A percentile compares a stretch with the other conserved stretches of the same genome.
Evolutionary conservation across 2,329 filamentous ascomycete genomes (phyloP).

Genomic region (Ophiognomonia clavigignenti-juglandacearum): DNA sequence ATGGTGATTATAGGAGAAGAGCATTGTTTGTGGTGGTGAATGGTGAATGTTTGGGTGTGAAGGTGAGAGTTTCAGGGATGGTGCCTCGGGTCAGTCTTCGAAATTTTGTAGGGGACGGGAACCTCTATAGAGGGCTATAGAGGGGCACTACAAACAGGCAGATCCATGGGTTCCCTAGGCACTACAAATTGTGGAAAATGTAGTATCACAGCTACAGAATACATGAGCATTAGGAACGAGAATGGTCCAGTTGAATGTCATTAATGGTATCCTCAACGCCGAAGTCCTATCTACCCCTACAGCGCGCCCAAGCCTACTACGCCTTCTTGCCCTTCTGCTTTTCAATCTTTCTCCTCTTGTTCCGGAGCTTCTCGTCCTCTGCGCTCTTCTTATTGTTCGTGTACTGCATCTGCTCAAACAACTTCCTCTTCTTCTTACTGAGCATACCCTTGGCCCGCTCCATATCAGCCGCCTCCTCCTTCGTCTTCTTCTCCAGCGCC

Average conservation of each 20-base stretch:
- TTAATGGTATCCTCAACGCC: conserved; percentile 15
- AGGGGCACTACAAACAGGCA: too few species aligned
- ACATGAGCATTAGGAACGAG: too few species aligned
- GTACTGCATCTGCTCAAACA: conserved; percentile 96
- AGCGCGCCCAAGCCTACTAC: too few species aligned
- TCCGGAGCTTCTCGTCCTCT: conserved; percentile 79
- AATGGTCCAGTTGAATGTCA: conserved; percentile 3
- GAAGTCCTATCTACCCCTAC: conserved; percentile 20
- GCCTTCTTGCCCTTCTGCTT: conserved; percentile 45
- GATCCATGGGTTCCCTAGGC: too few species aligned
- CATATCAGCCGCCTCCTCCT: conserved; percentile 78
- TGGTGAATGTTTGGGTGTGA: background rate
- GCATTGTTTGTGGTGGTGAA: background rate
- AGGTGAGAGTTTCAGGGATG: background rate
- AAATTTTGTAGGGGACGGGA: too few species aligned
- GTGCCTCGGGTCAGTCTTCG: background rate
- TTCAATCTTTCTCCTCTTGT: conserved; percentile 89
- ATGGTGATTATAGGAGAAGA: conserved; percentile 7
- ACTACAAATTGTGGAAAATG: too few species aligned
- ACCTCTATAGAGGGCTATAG: too few species aligned
- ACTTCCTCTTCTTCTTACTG: conserved; percentile 94
- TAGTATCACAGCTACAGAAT: too few species aligned
- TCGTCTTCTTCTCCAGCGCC: conserved; percentile 64
- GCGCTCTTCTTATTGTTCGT: conserved; percentile 90
- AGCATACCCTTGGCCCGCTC: conserved; percentile 98